phyloP scores from a whole-genome alignment of 495 filamentous ascomycete species.

The Podospora didyma region DNA sequence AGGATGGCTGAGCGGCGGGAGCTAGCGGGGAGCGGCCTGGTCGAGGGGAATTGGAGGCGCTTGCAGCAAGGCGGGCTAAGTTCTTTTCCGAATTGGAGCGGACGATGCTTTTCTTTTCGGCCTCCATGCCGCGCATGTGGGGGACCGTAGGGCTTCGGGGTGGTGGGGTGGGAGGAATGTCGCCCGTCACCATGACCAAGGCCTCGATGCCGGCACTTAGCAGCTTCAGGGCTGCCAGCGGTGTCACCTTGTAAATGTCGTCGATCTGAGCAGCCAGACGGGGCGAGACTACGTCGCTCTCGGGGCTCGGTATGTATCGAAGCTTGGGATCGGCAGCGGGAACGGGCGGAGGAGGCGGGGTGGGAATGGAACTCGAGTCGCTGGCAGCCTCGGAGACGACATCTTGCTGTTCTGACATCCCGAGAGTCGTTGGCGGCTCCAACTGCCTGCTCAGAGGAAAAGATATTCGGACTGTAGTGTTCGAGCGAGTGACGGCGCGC shows the following conservation, averaged over 20 bases:
- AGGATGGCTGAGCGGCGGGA: slow-evolving; percentile 1
- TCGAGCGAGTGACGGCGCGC: background rate
- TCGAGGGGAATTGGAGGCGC: slow-evolving; percentile 13
- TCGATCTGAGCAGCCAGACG: slow-evolving; percentile 27
- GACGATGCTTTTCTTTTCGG: slow-evolving; percentile 54
- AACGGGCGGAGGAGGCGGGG: slow-evolving; percentile 46
- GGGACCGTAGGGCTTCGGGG: slow-evolving; percentile 56
- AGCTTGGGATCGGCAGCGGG: slow-evolving; percentile 48
- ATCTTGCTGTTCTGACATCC: slow-evolving; percentile 10
- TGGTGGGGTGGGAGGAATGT: slow-evolving; percentile 71
- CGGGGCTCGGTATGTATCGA: slow-evolving; percentile 10
- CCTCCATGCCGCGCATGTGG: slow-evolving; percentile 54
- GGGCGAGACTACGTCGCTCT: slow-evolving; percentile 24
- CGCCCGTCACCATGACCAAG: slow-evolving; percentile 65
- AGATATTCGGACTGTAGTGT: background rate
- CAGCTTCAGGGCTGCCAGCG: slow-evolving; percentile 73
- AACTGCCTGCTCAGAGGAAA: background rate
- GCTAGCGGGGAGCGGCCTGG: slow-evolving; percentile 12
- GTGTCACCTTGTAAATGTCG: slow-evolving; percentile 69
- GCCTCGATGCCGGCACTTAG: slow-evolving; percentile 69
- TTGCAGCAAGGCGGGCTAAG: slow-evolving; percentile 27
- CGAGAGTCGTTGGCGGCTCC: background rate
- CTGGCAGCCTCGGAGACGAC: slow-evolving; percentile 6
- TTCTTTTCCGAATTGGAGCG: slow-evolving; percentile 50
- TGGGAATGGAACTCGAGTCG: slow-evolving; percentile 16